These are phyloP conservation scores for Aureobasidium uvarum DNA, from an alignment of 2,329 filamentous ascomycete species.

Conservation along the genomic window DNA sequence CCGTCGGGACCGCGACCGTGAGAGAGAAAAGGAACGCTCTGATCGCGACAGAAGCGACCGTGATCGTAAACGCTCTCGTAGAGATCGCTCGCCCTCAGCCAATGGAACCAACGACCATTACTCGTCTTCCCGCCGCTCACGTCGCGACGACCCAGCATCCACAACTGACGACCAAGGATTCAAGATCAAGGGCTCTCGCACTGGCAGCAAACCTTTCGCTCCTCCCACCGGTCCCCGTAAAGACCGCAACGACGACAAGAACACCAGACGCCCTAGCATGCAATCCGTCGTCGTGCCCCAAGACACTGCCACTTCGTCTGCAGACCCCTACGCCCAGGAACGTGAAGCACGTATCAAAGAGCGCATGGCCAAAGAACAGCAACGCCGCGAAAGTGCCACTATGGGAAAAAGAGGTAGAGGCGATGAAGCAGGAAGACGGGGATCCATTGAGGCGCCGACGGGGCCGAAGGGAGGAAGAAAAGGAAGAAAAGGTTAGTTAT, in stretches of 20 bases:
- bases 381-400: slow-evolving; percentile 55
- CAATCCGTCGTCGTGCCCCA: slow-evolving; percentile 18
- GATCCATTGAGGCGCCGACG: slow-evolving; percentile 44
- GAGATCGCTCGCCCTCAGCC: slow-evolving; percentile 46
- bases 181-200: slow-evolving; percentile 47
- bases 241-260: slow-evolving; percentile 29
- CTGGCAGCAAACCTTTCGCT: slow-evolving; percentile 31
- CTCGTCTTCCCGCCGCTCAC: slow-evolving; percentile 40
- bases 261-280: slow-evolving; percentile 24
- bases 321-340: slow-evolving; percentile 39
- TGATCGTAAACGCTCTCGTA: slow-evolving; percentile 52
- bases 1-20: slow-evolving; percentile 19
- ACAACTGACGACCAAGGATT: slow-evolving; percentile 46
- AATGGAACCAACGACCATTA: slow-evolving; percentile 51
- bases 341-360: slow-evolving; percentile 36
- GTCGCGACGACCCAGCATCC: slow-evolving; percentile 38
- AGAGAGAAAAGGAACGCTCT: slow-evolving; percentile 28
- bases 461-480: slow-evolving; percentile 52
- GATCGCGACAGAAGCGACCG: slow-evolving; percentile 34
- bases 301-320: slow-evolving; percentile 27
- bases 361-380: slow-evolving; percentile 65
- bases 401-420: slow-evolving; percentile 39
- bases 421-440: slow-evolving; percentile 24
- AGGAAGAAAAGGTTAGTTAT: slow-evolving; percentile 32
- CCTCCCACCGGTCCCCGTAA: slow-evolving; percentile 41